phyloP scores from a whole-genome alignment of 345 rosid genomes.

The Limnanthes douglasii region DNA sequence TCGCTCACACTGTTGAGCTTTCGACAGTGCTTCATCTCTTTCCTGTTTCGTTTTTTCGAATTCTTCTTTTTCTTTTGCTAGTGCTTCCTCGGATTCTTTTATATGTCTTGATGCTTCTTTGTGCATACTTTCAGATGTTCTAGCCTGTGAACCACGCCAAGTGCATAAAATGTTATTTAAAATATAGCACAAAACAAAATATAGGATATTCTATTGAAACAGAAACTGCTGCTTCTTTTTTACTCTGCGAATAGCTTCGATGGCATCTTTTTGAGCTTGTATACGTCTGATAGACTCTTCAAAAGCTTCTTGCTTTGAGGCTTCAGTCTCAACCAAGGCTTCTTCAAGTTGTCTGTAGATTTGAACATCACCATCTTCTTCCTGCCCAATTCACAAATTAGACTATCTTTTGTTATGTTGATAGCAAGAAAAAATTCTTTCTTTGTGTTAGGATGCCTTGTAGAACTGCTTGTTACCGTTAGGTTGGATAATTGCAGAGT shows the following conservation, averaged over 20 bases:
- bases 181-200: neutral
- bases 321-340: constrained; percentile 32
- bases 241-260: constrained; percentile 50
- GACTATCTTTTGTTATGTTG: neutral
- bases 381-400: neutral
- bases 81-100: constrained; percentile 34
- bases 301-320: constrained; percentile 28
- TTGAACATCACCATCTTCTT: constrained; percentile 6
- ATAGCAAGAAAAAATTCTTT: neutral
- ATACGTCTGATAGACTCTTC: constrained; percentile 34
- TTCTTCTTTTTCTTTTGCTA: constrained; percentile 23
- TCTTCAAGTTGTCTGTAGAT: constrained; percentile 24
- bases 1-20: constrained; percentile 16
- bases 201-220: neutral
- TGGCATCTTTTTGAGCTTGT: constrained; percentile 41
- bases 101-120: constrained; percentile 30
- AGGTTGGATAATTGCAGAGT: too few relatives aligned
- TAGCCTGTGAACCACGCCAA: constrained; percentile 33
- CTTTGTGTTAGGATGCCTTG: neutral
- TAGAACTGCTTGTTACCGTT: too few relatives aligned
- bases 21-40: constrained; percentile 17
- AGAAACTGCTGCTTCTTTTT: neutral
- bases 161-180: constrained; percentile 6
- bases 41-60: constrained; percentile 7
- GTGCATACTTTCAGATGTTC: constrained; percentile 27